Conservation (phyloP, 108 stramenopile genomes). For the Discostella pseudostelligera region DNA sequence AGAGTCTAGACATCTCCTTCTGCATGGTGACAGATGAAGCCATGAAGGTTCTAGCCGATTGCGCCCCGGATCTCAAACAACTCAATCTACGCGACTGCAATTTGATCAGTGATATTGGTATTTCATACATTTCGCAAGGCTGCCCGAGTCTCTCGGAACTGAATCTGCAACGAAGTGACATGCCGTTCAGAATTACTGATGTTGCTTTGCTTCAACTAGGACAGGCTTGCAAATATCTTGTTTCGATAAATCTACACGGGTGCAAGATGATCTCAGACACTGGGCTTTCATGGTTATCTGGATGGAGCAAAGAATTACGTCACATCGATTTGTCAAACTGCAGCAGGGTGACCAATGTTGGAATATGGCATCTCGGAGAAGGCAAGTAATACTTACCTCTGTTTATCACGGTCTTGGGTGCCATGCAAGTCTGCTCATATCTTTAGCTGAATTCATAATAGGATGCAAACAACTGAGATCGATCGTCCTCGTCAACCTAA, state of each 20-base stretch:
- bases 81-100: constrained; percentile 51
- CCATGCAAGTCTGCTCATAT: not conserved
- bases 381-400: constrained; percentile 17
- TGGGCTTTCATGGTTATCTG: constrained; percentile 50
- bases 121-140: constrained; percentile 43
- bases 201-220: constrained; percentile 49
- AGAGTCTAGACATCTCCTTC: constrained; percentile 42
- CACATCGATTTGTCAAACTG: constrained; percentile 47
- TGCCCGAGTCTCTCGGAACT: constrained; percentile 38
- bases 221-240: constrained; percentile 35
- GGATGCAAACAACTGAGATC: constrained; percentile 40
- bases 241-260: constrained; percentile 41
- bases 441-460: constrained; percentile 6
- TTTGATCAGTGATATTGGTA: constrained; percentile 44
- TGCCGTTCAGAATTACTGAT: constrained; percentile 53
- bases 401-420: not conserved
- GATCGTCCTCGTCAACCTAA: constrained; percentile 43
- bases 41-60: constrained; percentile 38
- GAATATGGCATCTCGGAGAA: constrained; percentile 49
- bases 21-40: constrained; percentile 48
- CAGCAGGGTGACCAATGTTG: constrained; percentile 49
- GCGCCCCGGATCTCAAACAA: constrained; percentile 18
- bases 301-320: constrained; percentile 44
- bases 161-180: constrained; percentile 40
- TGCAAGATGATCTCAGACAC: constrained; percentile 55